phyloP scores from a whole-genome alignment of 108 stramenopile species.

The Pseudonitzschia pungens region DNA sequence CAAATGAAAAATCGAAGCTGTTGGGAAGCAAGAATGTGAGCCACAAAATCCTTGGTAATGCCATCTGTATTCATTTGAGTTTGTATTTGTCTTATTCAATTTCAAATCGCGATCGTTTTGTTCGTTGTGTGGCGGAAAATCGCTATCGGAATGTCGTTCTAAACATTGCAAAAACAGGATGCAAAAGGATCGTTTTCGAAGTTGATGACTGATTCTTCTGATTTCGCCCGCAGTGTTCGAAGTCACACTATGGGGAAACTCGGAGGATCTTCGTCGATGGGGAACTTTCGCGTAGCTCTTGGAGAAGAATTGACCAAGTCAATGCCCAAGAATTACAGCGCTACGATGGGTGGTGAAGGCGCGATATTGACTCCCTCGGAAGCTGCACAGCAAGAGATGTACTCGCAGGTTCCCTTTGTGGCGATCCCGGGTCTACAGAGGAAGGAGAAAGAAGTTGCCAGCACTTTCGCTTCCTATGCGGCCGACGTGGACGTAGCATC shows the following conservation, averaged over 20 bases:
- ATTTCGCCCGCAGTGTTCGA: conserved; percentile 35
- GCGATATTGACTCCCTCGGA: conserved; percentile 69
- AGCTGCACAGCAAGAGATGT: conserved; percentile 81
- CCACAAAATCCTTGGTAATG: not conserved
- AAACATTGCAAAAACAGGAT: not conserved
- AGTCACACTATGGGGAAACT: conserved; percentile 42
- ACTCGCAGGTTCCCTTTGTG: conserved; percentile 75
- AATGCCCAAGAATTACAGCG: conserved; percentile 61
- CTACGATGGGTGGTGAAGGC: conserved; percentile 45
- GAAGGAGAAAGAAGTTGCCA: conserved; percentile 58
- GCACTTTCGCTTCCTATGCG: conserved; percentile 77
- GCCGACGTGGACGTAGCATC: conserved; percentile 69
- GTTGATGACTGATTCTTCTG: conserved; percentile 16
- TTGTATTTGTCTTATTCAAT: not conserved
- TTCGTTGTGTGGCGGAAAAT: no score
- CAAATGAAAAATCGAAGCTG: conserved; percentile 1
- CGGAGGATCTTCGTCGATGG: conserved; percentile 44
- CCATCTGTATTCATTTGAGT: not conserved
- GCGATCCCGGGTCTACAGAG: conserved; percentile 83
- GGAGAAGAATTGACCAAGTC: conserved; percentile 24
- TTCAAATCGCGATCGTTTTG: no score
- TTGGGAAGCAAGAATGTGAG: not conserved
- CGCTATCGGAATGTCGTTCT: not conserved
- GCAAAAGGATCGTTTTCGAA: not conserved
- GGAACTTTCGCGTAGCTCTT: conserved; percentile 45